These are phyloP conservation scores for Apophysomyces ossiformis DNA, from an alignment of 371 early-diverging fungal species.

Conservation along the genomic window DNA sequence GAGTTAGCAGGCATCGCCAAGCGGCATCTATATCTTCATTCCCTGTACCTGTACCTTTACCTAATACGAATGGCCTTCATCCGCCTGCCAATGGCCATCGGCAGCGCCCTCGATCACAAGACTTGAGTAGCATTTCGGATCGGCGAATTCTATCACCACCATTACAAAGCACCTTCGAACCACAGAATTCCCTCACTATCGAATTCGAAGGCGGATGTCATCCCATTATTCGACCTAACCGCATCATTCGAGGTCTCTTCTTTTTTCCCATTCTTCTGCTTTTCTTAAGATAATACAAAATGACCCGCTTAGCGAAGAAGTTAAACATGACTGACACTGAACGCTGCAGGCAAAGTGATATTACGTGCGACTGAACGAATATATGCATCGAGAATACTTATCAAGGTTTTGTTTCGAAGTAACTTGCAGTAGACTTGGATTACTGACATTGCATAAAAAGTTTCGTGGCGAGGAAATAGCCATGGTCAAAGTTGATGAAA, in stretches of 20 bases:
- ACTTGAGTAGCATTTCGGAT: background rate
- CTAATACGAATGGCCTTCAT: no score
- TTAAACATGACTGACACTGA: background rate
- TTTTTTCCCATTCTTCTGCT: background rate
- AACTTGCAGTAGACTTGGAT: no score
- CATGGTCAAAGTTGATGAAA: conserved; percentile 35
- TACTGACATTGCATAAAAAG: conserved; percentile 12
- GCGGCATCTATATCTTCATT: conserved; percentile 17
- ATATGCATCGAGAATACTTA: conserved; percentile 33
- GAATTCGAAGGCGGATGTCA: conserved; percentile 35
- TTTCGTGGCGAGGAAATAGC: conserved; percentile 44
- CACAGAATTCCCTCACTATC: conserved; percentile 20
- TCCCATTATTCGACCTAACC: conserved; percentile 39
- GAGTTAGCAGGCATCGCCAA: conserved; percentile 11
- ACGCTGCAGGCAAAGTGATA: conserved; percentile 26
- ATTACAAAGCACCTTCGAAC: background rate
- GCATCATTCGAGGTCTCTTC: conserved; percentile 34
- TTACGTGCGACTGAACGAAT: conserved; percentile 25
- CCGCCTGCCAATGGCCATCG: background rate
- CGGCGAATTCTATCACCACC: background rate
- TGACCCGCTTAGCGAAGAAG: background rate
- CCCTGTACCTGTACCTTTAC: conserved; percentile 10
- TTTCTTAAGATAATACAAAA: background rate
- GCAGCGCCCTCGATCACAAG: conserved; percentile 4
- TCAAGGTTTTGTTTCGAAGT: conserved; percentile 23